Evolutionary conservation across 2,329 filamentous ascomycete species (phyloP), one percentile per base, ranked within the genome.

Genomic region (Xylariaceae sp.): DNA sequence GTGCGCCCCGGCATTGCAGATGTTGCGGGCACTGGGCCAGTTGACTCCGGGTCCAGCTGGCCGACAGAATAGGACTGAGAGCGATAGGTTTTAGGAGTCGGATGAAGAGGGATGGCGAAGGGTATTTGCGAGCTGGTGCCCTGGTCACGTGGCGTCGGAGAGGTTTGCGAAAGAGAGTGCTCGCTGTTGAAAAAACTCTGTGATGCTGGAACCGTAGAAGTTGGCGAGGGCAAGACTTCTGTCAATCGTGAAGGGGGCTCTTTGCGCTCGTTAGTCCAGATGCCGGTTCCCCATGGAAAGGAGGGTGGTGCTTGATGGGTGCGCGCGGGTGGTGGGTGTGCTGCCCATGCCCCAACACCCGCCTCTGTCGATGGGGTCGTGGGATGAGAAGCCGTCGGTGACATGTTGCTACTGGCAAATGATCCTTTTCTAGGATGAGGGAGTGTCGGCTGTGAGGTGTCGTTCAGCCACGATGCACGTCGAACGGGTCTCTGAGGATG

Each of bases 1-100:
- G 77, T 71, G 44, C 82, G 76, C n/a, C 78, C 74, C 12, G 75
- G 69, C 40, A 82, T 68, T 18, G 78, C 71, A 3, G 79, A 71
- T 4, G 80, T 73, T 3, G 77, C 68, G 50, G 70, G 73, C 67
- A 78, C 71, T 13, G 72, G 62, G 3, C 63, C 64, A 13, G 71
- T 63, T 1, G 72, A 72, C 53, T 93, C 89, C 1, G 86, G 81
- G 48, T 96, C 91, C 55, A 91, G 77, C 67, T 97, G 92, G 5
- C 92, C 92, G 44, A 96, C 93, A 0, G 93, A 97, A 70, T 97
- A 97, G 5, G 94, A 97, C 70, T 97, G 90, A 6, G 94, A 99
- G 41, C 94, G 86, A 63, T 96, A 94, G 1, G 90, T 91, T 71
- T 97, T 97, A 1, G 89, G 89, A 0, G 90, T 94, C 1, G 93